A percentile compares a stretch with the other conserved stretches of the same genome.
Evolutionary conservation across 2,329 filamentous ascomycete genomes (phyloP).

Genomic region (Xylaria sp.): DNA sequence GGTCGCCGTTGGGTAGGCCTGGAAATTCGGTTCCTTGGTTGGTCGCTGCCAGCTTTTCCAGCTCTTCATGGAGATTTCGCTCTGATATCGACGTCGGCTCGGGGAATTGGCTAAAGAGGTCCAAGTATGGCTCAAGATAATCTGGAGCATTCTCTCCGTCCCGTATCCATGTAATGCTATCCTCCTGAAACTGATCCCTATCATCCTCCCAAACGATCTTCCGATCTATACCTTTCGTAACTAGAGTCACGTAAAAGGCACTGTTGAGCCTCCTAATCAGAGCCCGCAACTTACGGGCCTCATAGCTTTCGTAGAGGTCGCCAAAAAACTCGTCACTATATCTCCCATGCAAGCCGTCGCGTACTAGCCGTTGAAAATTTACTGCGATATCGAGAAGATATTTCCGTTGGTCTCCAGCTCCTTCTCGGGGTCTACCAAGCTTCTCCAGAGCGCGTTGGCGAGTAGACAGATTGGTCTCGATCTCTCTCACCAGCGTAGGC

Average conservation of each 20-base stretch:
- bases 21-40: conserved; percentile 35
- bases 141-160: neutral
- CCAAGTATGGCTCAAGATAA: neutral
- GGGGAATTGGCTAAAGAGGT: neutral
- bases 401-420: neutral
- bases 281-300: conserved; percentile 12
- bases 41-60: conserved; percentile 29
- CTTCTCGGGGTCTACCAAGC: conserved; percentile 2
- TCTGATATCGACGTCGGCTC: neutral
- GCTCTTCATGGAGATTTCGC: conserved; percentile 5
- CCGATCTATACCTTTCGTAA: conserved; percentile 21
- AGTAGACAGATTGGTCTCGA: conserved; percentile 8
- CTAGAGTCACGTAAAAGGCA: conserved; percentile 21
- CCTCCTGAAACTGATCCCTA: neutral
- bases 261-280: conserved; percentile 16
- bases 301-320: neutral
- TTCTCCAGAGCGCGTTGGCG: conserved; percentile 12
- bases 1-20: conserved; percentile 21
- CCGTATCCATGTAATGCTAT: neutral
- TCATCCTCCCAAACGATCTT: conserved; percentile 13
- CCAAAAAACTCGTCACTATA: conserved; percentile 24
- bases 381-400: conserved; percentile 27
- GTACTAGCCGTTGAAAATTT: conserved; percentile 14
- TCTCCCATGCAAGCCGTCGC: conserved; percentile 17
- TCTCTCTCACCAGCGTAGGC: conserved; percentile 13